Evolutionary conservation across 768 basidiomycete genomes (phyloP).

Genomic region (Pleurotus ostreatus): DNA sequence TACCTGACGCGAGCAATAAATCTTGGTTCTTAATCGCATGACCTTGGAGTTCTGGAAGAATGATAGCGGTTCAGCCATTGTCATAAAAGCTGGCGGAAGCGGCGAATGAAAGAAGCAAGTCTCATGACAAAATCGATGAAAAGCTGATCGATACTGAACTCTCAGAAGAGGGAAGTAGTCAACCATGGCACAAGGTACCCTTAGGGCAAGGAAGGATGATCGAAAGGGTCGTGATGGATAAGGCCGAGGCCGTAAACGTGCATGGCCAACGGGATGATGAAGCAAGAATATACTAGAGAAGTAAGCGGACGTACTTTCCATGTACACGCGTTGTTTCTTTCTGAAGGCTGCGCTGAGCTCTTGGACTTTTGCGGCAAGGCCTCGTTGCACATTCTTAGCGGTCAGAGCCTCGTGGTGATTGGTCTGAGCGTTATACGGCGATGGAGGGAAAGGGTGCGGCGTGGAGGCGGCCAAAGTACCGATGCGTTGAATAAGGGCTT

Average conservation of each 20-base stretch:
- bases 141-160: constrained; percentile 1
- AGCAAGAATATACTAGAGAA: constrained; percentile 14
- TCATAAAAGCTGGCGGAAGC: constrained; percentile 5
- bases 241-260: constrained; percentile 13
- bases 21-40: constrained; percentile 98
- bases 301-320: constrained; percentile 77
- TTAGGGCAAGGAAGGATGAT: constrained; percentile 3
- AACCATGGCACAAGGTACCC: neutral
- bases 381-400: constrained; percentile 92
- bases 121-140: constrained; percentile 17
- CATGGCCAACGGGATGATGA: constrained; percentile 12
- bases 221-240: constrained; percentile 10
- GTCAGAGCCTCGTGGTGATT: constrained; percentile 53
- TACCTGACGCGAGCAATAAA: constrained; percentile 85
- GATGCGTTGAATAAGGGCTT: constrained; percentile 74
- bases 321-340: constrained; percentile 97
- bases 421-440: constrained; percentile 33
- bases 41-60: constrained; percentile 77
- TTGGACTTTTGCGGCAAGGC: constrained; percentile 93
- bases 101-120: constrained; percentile 10
- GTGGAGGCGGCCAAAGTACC: constrained; percentile 32
- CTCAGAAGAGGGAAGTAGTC: neutral
- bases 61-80: constrained; percentile 1
- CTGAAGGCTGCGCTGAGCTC: constrained; percentile 88
- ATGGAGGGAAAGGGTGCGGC: constrained; percentile 63